A percentile compares a stretch with the other conserved stretches of the same genome.
Evolutionary conservation across 345 rosid genomes (phyloP).

Genomic region (Gossypium stocksii): DNA sequence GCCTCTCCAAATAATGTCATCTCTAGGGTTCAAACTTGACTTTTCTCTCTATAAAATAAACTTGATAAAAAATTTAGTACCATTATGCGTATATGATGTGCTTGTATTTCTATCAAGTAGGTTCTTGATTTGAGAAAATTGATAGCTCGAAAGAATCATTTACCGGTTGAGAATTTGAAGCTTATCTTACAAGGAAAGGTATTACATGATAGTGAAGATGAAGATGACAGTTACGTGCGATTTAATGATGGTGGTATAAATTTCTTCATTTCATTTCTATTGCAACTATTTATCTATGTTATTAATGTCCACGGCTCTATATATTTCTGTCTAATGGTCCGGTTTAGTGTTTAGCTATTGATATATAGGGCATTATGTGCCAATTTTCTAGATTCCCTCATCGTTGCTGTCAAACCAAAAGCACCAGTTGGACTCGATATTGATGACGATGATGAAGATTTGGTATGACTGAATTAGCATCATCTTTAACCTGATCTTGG

Average conservation of each 20-base stretch:
- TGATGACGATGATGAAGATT: slow-evolving; percentile 58
- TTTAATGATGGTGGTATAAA: slow-evolving; percentile 50
- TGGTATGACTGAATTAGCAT: slow-evolving; percentile 33
- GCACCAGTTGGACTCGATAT: slow-evolving; percentile 48
- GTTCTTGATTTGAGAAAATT: slow-evolving; percentile 61
- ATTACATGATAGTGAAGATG: slow-evolving; percentile 56
- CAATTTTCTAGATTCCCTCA: slow-evolving; percentile 49
- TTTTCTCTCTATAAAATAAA: background rate
- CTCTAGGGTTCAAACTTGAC: too few relatives aligned
- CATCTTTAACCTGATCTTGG: slow-evolving; percentile 10
- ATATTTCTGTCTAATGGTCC: background rate
- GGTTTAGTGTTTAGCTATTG: background rate
- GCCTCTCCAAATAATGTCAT: too few relatives aligned
- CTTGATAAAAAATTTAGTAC: background rate
- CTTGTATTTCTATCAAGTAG: slow-evolving; percentile 30
- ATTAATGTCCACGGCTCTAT: background rate
- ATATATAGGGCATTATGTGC: background rate
- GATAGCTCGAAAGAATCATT: slow-evolving; percentile 45
- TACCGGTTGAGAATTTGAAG: slow-evolving; percentile 55
- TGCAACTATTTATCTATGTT: background rate
- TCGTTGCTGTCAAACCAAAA: slow-evolving; percentile 77
- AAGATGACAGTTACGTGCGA: slow-evolving; percentile 42
- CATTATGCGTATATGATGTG: background rate
- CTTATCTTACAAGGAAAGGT: slow-evolving; percentile 65
- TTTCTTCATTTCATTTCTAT: background rate